Base-by-base conservation (phyloP, 1,284 basidiomycete species). In the Papiliotrema fonsecae region DNA sequence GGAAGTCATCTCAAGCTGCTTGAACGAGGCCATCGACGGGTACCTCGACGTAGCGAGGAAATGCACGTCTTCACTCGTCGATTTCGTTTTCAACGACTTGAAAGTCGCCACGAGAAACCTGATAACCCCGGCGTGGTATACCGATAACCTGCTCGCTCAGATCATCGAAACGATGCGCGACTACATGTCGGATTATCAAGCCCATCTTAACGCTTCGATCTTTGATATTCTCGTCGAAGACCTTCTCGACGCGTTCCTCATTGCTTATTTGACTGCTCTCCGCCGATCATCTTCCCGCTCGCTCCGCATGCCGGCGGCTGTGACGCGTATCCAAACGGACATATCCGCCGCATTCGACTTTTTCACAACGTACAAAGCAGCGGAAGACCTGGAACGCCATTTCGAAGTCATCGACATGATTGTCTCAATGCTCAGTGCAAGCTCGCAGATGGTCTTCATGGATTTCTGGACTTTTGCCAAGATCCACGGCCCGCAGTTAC, bases 41-140 rank as follows among this genome's bases (percentile, higher is more conserved):
- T 97, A 94, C 75, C 81, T 98, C 58, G 96, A 98, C 73, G 90
- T 98, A 19, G 92, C 92, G 50, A 97, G 97, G 77, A 88, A 88
- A 68, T 97, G 92, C 77, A 92, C 88, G 14, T 88, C 94, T 62
- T 86, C 88, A 1, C 80, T 98, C 45, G 93, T 98, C 62, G 87
- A 89, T 62, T 84, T 96, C 65, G 86, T 98, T 58, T 93, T 97
- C 77, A 88, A 94, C 70, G 96, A 98, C 70, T 76, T 98, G 61
- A 88, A 87, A 66, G 85, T 88, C 0, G 94, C 88, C 9, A 86
- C 85, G 31, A 92, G 89, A 69, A 80, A 81, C 40, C 79, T 99
- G 27, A 94, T 98, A 78, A 83, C 74, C 1, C 78, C 81, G 1
- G 64, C 80, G 1, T 98, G 92, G 92, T 96, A 96, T 71, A 60